Evolutionary conservation across 305 asterid species (phyloP).

Genomic region (Fraxinus albicans): DNA sequence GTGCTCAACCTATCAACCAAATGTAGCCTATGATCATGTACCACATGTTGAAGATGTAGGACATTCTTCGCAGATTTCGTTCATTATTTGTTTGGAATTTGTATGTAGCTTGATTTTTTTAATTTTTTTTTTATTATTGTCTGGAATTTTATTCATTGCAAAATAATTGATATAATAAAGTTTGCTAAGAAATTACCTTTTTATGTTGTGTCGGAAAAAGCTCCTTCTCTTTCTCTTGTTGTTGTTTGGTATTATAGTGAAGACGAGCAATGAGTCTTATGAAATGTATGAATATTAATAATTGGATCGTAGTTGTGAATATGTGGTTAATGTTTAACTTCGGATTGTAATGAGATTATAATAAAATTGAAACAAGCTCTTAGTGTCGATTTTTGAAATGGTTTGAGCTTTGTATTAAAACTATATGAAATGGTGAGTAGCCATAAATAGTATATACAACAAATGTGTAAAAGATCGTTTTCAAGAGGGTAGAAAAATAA

Average conservation of each 20-base stretch:
- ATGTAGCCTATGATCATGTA: constrained; percentile 22
- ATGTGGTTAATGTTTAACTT: too few relatives aligned
- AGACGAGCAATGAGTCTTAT: not conserved
- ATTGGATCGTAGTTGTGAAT: not conserved
- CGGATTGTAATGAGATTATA: not conserved
- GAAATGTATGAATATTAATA: too few relatives aligned
- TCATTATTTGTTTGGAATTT: not conserved
- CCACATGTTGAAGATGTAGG: not conserved
- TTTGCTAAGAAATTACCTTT: not conserved
- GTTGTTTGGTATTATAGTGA: not conserved
- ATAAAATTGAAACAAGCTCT: not conserved
- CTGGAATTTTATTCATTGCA: not conserved
- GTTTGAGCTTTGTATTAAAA: not conserved
- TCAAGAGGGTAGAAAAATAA: not conserved
- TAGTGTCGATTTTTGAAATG: not conserved
- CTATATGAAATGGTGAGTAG: not conserved
- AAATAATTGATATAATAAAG: not conserved
- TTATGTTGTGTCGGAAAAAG: not conserved
- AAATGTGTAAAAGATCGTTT: not conserved
- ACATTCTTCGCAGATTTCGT: not conserved
- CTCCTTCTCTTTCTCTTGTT: not conserved
- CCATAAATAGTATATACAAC: not conserved
- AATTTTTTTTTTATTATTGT: not conserved
- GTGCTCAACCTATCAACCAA: not conserved
- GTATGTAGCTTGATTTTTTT: not conserved